Evolutionary conservation across 192 early-diverging fungal species (phyloP).

Genomic region (Globomyces pollinis-pini): DNA sequence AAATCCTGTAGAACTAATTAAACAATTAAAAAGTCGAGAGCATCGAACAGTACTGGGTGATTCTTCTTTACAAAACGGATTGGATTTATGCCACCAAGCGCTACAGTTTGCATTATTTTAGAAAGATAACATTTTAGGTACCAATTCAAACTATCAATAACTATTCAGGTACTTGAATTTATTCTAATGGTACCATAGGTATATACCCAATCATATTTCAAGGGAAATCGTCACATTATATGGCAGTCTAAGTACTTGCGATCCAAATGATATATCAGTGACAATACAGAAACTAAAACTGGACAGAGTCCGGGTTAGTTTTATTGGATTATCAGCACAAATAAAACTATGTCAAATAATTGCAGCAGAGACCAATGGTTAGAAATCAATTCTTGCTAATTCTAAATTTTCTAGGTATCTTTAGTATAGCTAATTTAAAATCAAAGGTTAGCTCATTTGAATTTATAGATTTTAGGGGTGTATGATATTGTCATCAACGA

Average conservation of each 20-base stretch:
- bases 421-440: constrained; percentile 3
- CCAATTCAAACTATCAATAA: neutral
- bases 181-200: no score
- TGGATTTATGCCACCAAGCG: constrained; percentile 72
- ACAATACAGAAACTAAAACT: constrained; percentile 62
- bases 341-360: constrained; percentile 74
- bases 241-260: constrained; percentile 85
- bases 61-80: constrained; percentile 90
- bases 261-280: constrained; percentile 84
- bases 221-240: constrained; percentile 82
- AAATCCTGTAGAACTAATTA: constrained; percentile 59
- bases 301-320: constrained; percentile 71
- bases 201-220: constrained; percentile 66
- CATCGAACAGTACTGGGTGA: no score
- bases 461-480: constrained; percentile 39
- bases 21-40: no score
- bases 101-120: no score
- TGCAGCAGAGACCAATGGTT: constrained; percentile 69
- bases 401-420: constrained; percentile 1
- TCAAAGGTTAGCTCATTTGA: neutral
- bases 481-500: constrained; percentile 83
- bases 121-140: neutral
- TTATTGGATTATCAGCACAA: constrained; percentile 86
- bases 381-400: no score
- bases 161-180: neutral